These are phyloP conservation scores for Trifolium subterraneum DNA, from an alignment of 306 rosid genomes.

Conservation along the genomic window DNA sequence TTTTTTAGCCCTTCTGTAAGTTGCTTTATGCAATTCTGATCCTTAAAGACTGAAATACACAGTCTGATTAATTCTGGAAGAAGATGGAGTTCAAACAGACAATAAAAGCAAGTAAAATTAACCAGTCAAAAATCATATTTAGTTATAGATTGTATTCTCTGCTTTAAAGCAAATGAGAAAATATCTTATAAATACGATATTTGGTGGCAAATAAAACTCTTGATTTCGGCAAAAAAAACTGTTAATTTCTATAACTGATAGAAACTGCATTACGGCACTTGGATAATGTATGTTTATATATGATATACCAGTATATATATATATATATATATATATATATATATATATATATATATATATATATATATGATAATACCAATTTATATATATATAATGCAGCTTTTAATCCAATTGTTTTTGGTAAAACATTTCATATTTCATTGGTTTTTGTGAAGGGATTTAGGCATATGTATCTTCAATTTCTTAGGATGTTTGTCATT, in stretches of 20 bases:
- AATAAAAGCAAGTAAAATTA: neutral
- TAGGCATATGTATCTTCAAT: constrained; percentile 1
- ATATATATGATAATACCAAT: too few relatives aligned
- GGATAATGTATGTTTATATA: too few relatives aligned
- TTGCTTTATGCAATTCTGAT: constrained; percentile 6
- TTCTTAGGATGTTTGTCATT: neutral
- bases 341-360: too few relatives aligned
- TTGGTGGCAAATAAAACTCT: neutral
- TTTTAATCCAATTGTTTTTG: neutral
- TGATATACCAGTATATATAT: too few relatives aligned
- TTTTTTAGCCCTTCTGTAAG: constrained; percentile 1
- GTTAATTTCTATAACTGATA: neutral
- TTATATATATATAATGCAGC: neutral
- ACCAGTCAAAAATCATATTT: neutral
- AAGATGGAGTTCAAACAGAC: neutral
- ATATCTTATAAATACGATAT: neutral
- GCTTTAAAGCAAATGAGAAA: constrained; percentile 9
- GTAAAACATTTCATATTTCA: neutral
- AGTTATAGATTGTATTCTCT: constrained; percentile 19
- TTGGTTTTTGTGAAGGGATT: neutral
- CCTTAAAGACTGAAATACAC: constrained; percentile 13
- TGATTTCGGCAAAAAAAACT: too few relatives aligned
- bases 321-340: too few relatives aligned
- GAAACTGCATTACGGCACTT: neutral
- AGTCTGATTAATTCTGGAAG: neutral